Evolutionary conservation across 495 filamentous ascomycete genomes (phyloP).

Genomic region (Xylaria grammica): DNA sequence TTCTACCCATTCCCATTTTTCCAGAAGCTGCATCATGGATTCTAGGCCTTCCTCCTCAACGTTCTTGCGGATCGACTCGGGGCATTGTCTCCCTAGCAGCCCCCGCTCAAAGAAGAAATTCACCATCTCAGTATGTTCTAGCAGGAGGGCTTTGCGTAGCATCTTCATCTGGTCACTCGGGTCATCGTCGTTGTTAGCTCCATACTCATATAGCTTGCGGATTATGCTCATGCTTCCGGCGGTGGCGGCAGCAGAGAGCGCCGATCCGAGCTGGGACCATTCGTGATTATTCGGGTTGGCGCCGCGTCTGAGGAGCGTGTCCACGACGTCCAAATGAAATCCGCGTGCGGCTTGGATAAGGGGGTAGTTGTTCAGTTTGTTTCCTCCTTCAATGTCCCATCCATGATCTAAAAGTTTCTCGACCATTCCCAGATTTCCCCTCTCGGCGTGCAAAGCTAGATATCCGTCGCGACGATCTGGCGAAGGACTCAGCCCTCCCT

Average conservation of each 20-base stretch:
- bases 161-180: background rate
- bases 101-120: constrained; percentile 10
- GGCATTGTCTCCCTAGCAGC: background rate
- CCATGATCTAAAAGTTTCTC: background rate
- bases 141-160: constrained; percentile 7
- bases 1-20: background rate
- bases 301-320: background rate
- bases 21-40: background rate
- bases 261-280: background rate
- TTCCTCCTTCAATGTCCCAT: constrained; percentile 21
- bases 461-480: background rate
- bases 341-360: constrained; percentile 13
- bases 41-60: background rate
- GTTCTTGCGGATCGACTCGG: background rate
- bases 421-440: background rate
- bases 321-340: constrained; percentile 25
- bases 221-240: constrained; percentile 24
- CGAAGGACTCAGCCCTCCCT: background rate
- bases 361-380: background rate
- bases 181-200: constrained; percentile 1
- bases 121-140: constrained; percentile 29
- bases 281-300: background rate
- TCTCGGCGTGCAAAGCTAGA: background rate
- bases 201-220: constrained; percentile 24
- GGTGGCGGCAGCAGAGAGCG: constrained; percentile 13